A percentile compares a stretch with the other conserved stretches of the same genome.
These are phyloP conservation scores for Mrakia frigida DNA, from an alignment of 768 basidiomycete species.

Conservation along the genomic window DNA sequence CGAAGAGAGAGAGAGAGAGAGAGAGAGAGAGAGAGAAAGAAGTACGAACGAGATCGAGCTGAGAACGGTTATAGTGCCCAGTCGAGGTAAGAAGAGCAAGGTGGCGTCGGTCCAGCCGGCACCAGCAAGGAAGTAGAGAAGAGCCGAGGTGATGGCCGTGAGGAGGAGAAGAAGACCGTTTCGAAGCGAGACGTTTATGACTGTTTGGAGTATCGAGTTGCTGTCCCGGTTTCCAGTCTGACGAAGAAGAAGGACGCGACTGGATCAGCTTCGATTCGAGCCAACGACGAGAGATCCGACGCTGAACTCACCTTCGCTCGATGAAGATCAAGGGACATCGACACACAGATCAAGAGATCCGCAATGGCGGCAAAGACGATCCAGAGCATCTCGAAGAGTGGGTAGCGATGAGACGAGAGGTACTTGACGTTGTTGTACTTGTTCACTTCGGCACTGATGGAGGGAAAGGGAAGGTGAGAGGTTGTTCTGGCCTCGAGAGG, in stretches of 20 bases:
- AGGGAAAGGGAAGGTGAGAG: not conserved
- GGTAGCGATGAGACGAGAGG: not conserved
- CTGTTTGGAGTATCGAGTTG: not conserved
- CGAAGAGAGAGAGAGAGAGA: not conserved
- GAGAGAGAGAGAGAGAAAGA: not conserved
- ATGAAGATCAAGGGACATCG: not conserved
- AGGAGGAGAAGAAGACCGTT: not conserved
- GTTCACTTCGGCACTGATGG: not conserved
- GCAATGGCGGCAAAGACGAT: not conserved
- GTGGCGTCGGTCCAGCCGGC: constrained; percentile 13
- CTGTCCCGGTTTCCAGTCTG: constrained; percentile 3
- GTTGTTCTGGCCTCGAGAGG: not conserved
- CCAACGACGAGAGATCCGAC: not conserved
- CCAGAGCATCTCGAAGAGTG: constrained; percentile 12
- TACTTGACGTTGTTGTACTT: constrained; percentile 6
- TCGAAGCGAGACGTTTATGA: not conserved
- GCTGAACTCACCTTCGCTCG: not conserved
- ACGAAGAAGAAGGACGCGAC: not conserved
- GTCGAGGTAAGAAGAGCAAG: not conserved
- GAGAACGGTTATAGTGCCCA: not conserved
- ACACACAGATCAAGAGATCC: not conserved
- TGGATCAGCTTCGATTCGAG: not conserved
- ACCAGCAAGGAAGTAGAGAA: constrained; percentile 4
- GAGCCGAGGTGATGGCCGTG: not conserved
- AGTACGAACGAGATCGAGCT: not conserved